Conservation (phyloP, 441 rosid species). For the Gossypium schwendimanii region DNA sequence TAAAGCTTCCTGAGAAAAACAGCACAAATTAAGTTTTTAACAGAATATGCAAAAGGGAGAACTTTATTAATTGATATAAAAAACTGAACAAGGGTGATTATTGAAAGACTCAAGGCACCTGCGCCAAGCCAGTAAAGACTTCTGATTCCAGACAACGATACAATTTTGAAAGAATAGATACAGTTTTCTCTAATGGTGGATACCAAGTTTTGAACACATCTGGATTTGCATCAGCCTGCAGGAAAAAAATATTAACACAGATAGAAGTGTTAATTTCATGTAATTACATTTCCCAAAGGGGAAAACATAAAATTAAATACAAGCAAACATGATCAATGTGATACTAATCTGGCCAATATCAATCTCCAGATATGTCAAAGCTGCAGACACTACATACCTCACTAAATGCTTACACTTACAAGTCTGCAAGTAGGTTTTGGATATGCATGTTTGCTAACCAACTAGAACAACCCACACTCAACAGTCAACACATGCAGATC, state of each 20-base stretch:
- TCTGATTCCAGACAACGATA: constrained; percentile 80
- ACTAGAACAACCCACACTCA: not conserved
- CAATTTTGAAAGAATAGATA: constrained; percentile 84
- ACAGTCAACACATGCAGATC: not conserved
- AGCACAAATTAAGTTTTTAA: constrained; percentile 16
- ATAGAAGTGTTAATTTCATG: not conserved
- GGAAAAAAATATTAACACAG: not conserved
- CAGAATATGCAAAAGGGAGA: constrained; percentile 8
- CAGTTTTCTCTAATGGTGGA: constrained; percentile 87
- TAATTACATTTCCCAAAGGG: not conserved
- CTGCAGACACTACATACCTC: not conserved
- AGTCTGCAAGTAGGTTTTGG: not conserved
- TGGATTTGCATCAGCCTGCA: constrained; percentile 57
- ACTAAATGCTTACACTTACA: not conserved
- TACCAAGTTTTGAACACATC: constrained; percentile 81
- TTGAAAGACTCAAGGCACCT: constrained; percentile 43
- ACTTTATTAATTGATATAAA: constrained; percentile 11
- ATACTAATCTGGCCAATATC: not conserved
- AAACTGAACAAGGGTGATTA: constrained; percentile 15
- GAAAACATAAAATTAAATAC: not conserved
- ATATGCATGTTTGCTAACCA: constrained; percentile 9
- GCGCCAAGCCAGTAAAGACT: constrained; percentile 94
- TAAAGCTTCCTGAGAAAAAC: constrained; percentile 76
- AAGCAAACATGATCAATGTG: not conserved
- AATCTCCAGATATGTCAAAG: not conserved